Conservation (phyloP, 208 protist species). For the Strigomonas galati region DNA sequence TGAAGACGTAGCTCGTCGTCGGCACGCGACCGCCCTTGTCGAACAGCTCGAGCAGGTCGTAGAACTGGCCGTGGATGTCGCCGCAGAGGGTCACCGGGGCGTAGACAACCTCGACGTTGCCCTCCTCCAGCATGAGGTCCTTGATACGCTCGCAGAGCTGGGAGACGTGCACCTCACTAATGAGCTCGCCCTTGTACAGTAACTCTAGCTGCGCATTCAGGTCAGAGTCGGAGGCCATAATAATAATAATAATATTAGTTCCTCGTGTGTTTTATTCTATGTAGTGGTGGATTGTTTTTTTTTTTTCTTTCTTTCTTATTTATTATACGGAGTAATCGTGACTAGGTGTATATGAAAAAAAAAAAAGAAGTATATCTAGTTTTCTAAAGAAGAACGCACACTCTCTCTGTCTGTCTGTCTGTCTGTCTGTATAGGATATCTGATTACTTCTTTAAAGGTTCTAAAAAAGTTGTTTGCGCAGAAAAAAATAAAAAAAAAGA, state of each 20-base stretch:
- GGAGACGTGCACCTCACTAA: constrained; percentile 87
- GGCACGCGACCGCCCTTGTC: constrained; percentile 95
- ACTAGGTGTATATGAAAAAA: no score
- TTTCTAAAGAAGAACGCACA: no score
- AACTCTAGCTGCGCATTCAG: constrained; percentile 64
- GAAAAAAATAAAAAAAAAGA: background rate
- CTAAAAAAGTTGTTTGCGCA: background rate
- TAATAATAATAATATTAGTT: no score
- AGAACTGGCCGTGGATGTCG: constrained; percentile 96
- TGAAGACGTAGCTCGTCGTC: constrained; percentile 93
- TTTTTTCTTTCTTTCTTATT: background rate
- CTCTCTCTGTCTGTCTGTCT: no score
- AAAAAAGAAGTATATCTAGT: no score
- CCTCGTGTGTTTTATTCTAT: no score
- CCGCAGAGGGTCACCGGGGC: constrained; percentile 92
- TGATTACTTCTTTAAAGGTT: background rate
- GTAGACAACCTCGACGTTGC: constrained; percentile 90
- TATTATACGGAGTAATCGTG: background rate
- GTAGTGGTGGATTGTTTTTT: no score
- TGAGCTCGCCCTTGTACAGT: constrained; percentile 90
- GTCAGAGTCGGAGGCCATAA: constrained; percentile 29
- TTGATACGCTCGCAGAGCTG: constrained; percentile 88
- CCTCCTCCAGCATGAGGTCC: constrained; percentile 87
- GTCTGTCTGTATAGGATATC: no score
- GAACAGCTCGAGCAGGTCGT: constrained; percentile 97